Base-by-base conservation (phyloP, 768 basidiomycete genomes). In the Pisolithus albus region DNA sequence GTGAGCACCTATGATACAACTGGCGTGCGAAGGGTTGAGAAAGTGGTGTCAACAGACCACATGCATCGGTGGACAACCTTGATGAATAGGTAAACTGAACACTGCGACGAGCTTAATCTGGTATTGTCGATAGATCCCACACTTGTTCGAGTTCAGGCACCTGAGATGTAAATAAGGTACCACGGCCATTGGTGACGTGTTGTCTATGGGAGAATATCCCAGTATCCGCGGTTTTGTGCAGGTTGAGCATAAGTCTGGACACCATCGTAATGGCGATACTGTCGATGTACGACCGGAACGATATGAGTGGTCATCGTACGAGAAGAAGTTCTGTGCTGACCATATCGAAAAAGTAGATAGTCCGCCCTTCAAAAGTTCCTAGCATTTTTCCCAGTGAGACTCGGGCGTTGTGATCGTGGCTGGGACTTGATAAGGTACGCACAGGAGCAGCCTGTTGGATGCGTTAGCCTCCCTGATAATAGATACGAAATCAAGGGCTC, bases 211-310 rank as follows among this genome's bases (percentile, higher is more conserved):
- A 45, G 23, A 49, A 46, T 18, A 56, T 50, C 16, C 52, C 52
- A 5, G n/a, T 9, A 28, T 50, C 40, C 4, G 72, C 72, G 21
- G 62, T 70, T 62, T 71, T 62, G 56, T 80, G 74, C 6, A 81
- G 69, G 60, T 82, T 80, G 38, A 81, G 72, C 71, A 80, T 77
- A 1, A 82, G 70, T 9, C 78, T 77, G 11, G 77, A 79, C 66
- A 80, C 73, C 72, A 80, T 70, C 1, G 71, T 74, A 8, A 79
- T 69, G 5, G 79, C 76, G 11, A 79, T 66, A 55, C 78, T 79
- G 46, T 38, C 13, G 38, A 50, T 15, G 8, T 41, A 8, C 10
- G 46, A 44, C 15, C 43, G 7, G 24, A n/a, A n/a, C 24, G n/a
- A 9, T 46, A 13, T 32, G 5, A 36, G 32, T 4, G 7, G 11